Conservation (phyloP, 2,329 filamentous ascomycete species). For the Simplicillium sp. region DNA sequence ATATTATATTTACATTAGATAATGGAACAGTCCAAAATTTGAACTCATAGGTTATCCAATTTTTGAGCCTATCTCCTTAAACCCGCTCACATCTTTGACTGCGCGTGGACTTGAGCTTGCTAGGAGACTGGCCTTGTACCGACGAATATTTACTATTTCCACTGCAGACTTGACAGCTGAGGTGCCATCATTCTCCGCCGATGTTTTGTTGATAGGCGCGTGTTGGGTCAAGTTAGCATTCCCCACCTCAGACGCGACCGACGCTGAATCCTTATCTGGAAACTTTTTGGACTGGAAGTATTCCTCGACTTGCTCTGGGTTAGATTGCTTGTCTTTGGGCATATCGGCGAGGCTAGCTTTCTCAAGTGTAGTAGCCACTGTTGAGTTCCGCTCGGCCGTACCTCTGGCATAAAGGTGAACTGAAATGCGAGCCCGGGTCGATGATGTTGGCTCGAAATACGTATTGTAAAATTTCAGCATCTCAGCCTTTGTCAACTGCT, state of each 20-base stretch:
- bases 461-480: conserved; percentile 70
- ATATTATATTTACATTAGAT: no score
- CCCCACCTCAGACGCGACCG: conserved; percentile 34
- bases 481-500: conserved; percentile 66
- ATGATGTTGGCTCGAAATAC: conserved; percentile 66
- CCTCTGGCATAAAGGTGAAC: conserved; percentile 75
- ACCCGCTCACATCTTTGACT: conserved; percentile 68
- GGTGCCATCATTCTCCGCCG: conserved; percentile 34
- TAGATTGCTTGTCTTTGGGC: conserved; percentile 32
- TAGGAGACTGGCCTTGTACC: conserved; percentile 68
- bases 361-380: conserved; percentile 30
- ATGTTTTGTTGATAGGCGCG: conserved; percentile 19
- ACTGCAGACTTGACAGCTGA: conserved; percentile 28
- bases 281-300: conserved; percentile 41
- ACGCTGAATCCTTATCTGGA: conserved; percentile 38
- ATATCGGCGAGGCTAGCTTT: conserved; percentile 22
- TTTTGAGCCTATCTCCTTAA: conserved; percentile 79
- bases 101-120: conserved; percentile 65
- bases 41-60: no score
- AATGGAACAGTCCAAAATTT: no score
- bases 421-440: conserved; percentile 68
- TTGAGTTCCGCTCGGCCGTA: conserved; percentile 32
- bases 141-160: conserved; percentile 67
- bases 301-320: conserved; percentile 38
- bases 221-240: conserved; percentile 30